These are phyloP conservation scores for Sporothrix humicola DNA, from an alignment of 2,329 filamentous ascomycete genomes.

Conservation along the genomic window DNA sequence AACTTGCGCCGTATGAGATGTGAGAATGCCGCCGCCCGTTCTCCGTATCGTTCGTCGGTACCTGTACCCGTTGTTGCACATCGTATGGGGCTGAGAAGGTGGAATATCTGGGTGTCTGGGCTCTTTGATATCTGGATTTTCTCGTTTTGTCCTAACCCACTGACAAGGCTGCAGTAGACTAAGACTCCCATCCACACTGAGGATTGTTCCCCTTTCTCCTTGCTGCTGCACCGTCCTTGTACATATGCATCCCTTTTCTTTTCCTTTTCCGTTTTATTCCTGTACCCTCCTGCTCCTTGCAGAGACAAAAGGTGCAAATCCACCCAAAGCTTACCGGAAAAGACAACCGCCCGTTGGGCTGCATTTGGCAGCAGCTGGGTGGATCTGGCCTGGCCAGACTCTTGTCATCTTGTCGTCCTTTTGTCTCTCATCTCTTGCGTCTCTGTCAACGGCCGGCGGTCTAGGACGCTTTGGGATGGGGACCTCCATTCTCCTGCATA, in stretches of 20 bases:
- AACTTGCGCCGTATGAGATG: slow-evolving; percentile 5
- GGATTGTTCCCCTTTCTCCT: background rate
- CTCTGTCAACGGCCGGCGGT: background rate
- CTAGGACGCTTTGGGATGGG: slow-evolving; percentile 23
- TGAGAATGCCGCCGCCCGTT: slow-evolving; percentile 1
- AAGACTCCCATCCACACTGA: background rate
- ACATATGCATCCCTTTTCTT: background rate
- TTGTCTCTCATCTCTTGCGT: background rate
- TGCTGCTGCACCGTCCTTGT: background rate
- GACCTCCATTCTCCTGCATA: slow-evolving; percentile 1
- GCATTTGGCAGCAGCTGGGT: slow-evolving; percentile 22
- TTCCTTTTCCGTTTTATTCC: background rate
- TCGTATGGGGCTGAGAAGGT: background rate
- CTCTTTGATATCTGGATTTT: too few species aligned
- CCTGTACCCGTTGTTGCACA: background rate
- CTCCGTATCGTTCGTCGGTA: slow-evolving; percentile 12
- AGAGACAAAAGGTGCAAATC: background rate
- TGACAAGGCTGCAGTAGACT: slow-evolving; percentile 25
- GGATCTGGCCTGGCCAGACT: slow-evolving; percentile 5
- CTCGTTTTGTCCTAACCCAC: background rate
- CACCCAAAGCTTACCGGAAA: background rate
- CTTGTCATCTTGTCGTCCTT: background rate
- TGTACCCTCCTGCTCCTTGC: background rate
- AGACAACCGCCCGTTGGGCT: background rate
- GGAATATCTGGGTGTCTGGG: background rate